Conservation (phyloP, 208 protist genomes). For the Trichomonas gallinae region DNA sequence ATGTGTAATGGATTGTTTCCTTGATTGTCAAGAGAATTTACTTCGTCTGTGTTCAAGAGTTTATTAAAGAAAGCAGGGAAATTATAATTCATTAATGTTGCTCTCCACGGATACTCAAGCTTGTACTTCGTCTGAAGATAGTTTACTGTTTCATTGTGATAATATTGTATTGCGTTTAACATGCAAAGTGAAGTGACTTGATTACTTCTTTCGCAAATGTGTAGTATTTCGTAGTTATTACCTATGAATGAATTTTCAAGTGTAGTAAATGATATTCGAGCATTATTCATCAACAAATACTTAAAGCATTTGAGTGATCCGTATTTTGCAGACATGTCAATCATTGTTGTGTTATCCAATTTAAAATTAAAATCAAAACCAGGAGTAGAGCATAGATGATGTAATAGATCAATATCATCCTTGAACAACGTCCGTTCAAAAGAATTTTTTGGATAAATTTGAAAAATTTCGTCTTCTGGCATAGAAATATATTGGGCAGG, state of each 20-base stretch:
- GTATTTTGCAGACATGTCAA: background rate
- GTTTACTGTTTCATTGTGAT: background rate
- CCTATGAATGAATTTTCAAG: background rate
- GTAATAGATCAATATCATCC: background rate
- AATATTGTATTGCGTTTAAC: background rate
- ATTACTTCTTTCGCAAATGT: background rate
- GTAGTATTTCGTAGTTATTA: background rate
- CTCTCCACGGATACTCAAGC: background rate
- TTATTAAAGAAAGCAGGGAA: background rate
- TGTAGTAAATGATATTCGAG: background rate
- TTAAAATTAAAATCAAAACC: background rate
- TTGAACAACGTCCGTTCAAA: background rate
- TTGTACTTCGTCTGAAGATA: background rate
- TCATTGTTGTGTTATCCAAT: background rate
- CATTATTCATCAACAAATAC: background rate
- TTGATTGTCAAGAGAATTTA: background rate
- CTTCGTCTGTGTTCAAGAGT: background rate
- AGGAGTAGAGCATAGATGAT: background rate
- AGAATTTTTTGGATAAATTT: background rate
- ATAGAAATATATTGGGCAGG: background rate
- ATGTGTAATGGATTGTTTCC: background rate
- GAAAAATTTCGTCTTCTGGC: background rate
- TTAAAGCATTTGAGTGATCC: background rate
- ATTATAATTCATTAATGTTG: background rate
- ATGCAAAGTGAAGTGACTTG: background rate